Evolutionary conservation across 2,329 filamentous ascomycete genomes (phyloP).

Genomic region (Aspergillus versicolor): DNA sequence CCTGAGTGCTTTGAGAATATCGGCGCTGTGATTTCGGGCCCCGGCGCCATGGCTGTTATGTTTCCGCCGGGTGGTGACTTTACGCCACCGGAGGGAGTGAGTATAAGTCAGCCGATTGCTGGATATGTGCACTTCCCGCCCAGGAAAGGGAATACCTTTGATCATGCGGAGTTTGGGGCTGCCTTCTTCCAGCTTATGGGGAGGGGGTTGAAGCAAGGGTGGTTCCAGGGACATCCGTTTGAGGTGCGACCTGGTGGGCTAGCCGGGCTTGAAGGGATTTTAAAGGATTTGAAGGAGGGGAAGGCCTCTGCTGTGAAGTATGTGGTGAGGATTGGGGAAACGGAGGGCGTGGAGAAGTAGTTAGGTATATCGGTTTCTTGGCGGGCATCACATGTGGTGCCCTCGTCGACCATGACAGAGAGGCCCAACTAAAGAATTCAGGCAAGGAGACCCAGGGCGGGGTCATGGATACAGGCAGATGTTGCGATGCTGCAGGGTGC

Average conservation of each 20-base stretch:
- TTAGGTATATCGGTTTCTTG: no score
- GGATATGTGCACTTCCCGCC: conserved; percentile 27
- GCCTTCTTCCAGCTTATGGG: conserved; percentile 47
- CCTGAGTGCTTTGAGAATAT: conserved; percentile 51
- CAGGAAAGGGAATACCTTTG: conserved; percentile 1
- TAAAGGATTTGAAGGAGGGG: conserved; percentile 58
- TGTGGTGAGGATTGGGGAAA: conserved; percentile 57
- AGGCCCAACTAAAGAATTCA: no score
- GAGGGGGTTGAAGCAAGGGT: conserved; percentile 49
- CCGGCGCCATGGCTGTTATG: conserved; percentile 43
- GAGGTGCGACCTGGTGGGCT: conserved; percentile 56
- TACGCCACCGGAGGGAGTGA: conserved; percentile 40
- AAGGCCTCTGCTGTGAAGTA: conserved; percentile 66
- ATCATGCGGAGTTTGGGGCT: conserved; percentile 41
- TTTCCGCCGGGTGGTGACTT: conserved; percentile 44
- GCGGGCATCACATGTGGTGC: no score
- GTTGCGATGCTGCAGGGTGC: no score
- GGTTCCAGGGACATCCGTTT: conserved; percentile 51
- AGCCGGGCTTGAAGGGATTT: conserved; percentile 51
- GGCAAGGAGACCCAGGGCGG: no score
- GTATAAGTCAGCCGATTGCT: conserved; percentile 38
- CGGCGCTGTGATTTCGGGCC: conserved; percentile 39
- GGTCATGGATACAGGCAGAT: no score
- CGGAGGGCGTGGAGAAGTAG: conserved; percentile 18
- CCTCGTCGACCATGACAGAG: no score